Evolutionary conservation across 2,329 filamentous ascomycete species (phyloP).

Genomic region (Fusarium sp.): DNA sequence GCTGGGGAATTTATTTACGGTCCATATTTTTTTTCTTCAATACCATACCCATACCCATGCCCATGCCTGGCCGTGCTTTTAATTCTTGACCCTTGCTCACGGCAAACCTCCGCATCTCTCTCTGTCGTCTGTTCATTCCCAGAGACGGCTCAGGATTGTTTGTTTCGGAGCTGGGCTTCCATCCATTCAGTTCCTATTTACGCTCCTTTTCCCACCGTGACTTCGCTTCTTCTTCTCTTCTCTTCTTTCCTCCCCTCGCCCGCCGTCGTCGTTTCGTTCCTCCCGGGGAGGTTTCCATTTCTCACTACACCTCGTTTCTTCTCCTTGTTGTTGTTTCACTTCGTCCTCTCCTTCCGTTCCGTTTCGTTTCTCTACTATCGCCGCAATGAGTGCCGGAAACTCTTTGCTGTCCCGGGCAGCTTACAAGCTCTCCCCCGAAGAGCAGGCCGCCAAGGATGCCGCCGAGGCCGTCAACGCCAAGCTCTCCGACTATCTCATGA

Average conservation of each 20-base stretch:
- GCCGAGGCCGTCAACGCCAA: constrained; percentile 54
- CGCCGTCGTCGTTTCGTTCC: constrained; percentile 18
- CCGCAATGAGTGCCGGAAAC: constrained; percentile 42
- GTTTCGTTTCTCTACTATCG: background rate
- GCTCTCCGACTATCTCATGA: constrained; percentile 70
- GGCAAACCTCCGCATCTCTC: constrained; percentile 15
- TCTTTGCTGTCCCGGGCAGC: constrained; percentile 28
- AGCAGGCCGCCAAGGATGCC: constrained; percentile 21
- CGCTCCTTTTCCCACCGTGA: constrained; percentile 20
- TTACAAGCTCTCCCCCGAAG: constrained; percentile 31
- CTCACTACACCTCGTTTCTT: constrained; percentile 16
- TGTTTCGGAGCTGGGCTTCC: constrained; percentile 40
- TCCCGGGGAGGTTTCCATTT: constrained; percentile 33
- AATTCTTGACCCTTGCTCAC: constrained; percentile 19
- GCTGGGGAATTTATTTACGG: constrained; percentile 33
- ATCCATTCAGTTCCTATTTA: constrained; percentile 30
- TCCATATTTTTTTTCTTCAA: constrained; percentile 12
- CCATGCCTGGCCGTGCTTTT: constrained; percentile 14
- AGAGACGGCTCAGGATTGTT: constrained; percentile 36
- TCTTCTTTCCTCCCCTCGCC: background rate
- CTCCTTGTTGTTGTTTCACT: constrained; percentile 3
- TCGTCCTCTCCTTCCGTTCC: background rate
- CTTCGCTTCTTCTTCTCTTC: constrained; percentile 17
- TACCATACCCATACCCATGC: constrained; percentile 14
- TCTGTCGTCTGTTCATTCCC: constrained; percentile 33